Evolutionary conservation across 257 asterid species (phyloP), one percentile per base, ranked within the genome.

Genomic region (Solanum chmielewskii): DNA sequence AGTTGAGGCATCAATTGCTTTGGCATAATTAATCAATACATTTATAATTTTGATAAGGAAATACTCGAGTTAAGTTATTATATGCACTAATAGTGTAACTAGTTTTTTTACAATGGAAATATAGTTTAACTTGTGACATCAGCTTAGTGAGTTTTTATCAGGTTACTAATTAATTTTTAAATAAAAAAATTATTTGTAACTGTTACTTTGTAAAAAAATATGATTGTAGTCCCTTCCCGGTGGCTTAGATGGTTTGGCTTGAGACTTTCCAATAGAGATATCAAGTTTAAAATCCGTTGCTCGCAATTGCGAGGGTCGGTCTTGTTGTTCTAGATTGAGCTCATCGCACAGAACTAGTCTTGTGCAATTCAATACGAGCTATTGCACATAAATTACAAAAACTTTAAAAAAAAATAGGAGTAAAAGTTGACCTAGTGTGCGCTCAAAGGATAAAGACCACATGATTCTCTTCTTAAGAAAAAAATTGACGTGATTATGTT

Each of bases 371-470:
- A 1, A 64, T 64, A 11, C 4, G 2, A 62, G 31, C 6, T 62
- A 62, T 62, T 11, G 33, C 16, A 64, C 69, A 64, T n/a, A 64
- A 33, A 33, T 33, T 33, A 33, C 35, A 33, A 33, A 33, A 33
- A 33, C 5, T 33, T 31, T 31, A 0, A 0, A 31, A 62, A 33
- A 33, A 33, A 33, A 33, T 33, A 33, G 35, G 5, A 33, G 35
- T 3, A 4, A 25, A 0, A 59, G 0, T 8, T 59, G 23, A 59
- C 6, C 27, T 2, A 20, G 68, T 59, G 68, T 12, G 0, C 68
- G 9, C 68, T 21, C 6, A 59, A 59, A 59, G 12, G 13, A 1
- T 59, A 21, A 9, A 12, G 27, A 59, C 27, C 23, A 9, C 21
- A 33, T 21, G 68, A 59, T 60, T 60, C 13, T 60, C 14, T 60